Evolutionary conservation across 2,329 filamentous ascomycete genomes (phyloP).

Genomic region (Talaromyces sp.): DNA sequence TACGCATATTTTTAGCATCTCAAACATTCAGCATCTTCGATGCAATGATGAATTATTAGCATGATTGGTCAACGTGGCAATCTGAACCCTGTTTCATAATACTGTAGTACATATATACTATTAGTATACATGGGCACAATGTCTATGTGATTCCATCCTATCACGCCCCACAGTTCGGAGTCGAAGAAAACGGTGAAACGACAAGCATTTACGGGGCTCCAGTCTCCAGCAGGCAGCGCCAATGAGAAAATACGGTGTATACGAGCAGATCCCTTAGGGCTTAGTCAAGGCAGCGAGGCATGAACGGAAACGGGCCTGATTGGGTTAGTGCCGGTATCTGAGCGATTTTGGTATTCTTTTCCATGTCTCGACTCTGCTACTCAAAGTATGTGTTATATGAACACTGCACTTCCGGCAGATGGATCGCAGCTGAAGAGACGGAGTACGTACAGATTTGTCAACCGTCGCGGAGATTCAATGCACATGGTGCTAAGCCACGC

Average conservation of each 20-base stretch:
- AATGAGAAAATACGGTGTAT: neutral
- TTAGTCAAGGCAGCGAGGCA: neutral
- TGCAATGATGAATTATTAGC: neutral
- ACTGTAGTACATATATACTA: too few species aligned
- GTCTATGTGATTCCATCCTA: too few species aligned
- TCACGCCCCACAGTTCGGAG: neutral
- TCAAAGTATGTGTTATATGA: too few species aligned
- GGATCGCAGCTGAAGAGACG: neutral
- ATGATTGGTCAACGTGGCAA: neutral
- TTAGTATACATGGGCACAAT: too few species aligned
- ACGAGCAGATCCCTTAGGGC: neutral
- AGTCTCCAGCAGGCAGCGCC: neutral
- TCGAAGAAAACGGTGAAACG: neutral
- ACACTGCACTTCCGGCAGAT: neutral
- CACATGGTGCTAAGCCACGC: neutral
- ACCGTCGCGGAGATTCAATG: neutral
- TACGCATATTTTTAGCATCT: neutral
- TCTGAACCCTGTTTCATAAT: neutral
- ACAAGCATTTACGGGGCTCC: conserved; percentile 6
- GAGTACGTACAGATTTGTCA: neutral
- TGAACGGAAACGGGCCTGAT: neutral
- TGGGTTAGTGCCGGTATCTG: neutral
- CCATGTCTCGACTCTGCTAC: too few species aligned
- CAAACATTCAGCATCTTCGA: neutral
- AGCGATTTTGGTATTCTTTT: neutral